A percentile compares a stretch with the other conserved stretches of the same genome.
Evolutionary conservation across 352 stramenopile genomes (phyloP).

Genomic region (Phytophthora tentaculata): DNA sequence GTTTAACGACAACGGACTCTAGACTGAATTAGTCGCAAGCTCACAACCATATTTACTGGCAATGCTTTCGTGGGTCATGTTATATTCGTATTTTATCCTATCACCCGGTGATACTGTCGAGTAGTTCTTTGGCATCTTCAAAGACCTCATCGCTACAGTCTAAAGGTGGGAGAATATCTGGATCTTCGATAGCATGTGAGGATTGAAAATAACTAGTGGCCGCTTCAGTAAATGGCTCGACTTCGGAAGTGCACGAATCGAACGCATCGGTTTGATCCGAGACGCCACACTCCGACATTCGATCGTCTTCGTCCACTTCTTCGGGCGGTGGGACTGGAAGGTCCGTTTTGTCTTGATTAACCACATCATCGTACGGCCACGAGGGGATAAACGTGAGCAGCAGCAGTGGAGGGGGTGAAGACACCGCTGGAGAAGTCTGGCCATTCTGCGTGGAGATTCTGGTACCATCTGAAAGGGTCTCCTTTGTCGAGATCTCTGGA

Average conservation of each 20-base stretch:
- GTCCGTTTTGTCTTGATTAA: neutral
- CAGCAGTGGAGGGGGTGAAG: slow-evolving; percentile 7
- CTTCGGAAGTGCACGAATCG: slow-evolving; percentile 32
- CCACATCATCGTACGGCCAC: neutral
- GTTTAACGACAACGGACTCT: neutral
- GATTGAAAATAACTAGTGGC: neutral
- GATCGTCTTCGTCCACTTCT: slow-evolving; percentile 6
- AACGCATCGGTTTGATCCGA: slow-evolving; percentile 29
- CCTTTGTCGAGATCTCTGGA: neutral
- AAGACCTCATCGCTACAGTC: slow-evolving; percentile 27
- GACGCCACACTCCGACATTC: slow-evolving; percentile 22
- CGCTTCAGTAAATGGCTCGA: slow-evolving; percentile 2
- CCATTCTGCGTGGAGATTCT: neutral
- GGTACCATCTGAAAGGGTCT: neutral
- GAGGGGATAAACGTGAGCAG: slow-evolving; percentile 17
- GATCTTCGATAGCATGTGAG: neutral
- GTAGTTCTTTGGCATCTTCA: slow-evolving; percentile 19
- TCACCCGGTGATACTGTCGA: no score
- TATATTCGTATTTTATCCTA: neutral
- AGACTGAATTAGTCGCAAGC: slow-evolving; percentile 19
- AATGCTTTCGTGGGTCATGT: no score
- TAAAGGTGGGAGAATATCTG: neutral
- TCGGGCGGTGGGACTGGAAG: neutral
- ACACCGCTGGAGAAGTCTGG: no score
- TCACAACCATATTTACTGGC: no score